A percentile compares a stretch with the other conserved stretches of the same genome.
phyloP scores from a whole-genome alignment of 1,284 basidiomycete genomes.

The Ceratobasidium sp. region DNA sequence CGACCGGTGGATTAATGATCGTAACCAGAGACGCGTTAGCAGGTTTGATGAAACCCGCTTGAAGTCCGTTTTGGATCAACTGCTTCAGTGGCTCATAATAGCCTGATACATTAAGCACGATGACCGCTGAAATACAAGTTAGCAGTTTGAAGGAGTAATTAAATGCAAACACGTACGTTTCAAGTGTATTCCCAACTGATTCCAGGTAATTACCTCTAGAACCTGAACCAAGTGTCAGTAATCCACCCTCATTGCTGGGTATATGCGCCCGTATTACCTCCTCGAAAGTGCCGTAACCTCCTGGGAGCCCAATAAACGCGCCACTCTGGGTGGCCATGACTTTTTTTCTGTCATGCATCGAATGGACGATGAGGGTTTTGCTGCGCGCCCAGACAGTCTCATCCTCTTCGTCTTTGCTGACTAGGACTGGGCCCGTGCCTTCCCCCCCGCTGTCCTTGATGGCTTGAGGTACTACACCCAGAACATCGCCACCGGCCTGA shows the following conservation, averaged over 20 bases:
- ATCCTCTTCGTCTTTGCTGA: background rate
- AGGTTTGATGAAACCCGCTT: constrained; percentile 76
- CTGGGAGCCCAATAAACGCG: constrained; percentile 87
- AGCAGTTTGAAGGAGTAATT: background rate
- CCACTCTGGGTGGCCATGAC: constrained; percentile 81
- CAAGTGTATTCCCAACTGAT: constrained; percentile 85
- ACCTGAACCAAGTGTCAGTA: constrained; percentile 55
- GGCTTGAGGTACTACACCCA: constrained; percentile 82
- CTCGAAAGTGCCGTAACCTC: constrained; percentile 92
- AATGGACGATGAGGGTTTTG: constrained; percentile 70
- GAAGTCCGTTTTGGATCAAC: constrained; percentile 69
- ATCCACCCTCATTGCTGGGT: background rate
- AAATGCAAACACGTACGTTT: constrained; percentile 64
- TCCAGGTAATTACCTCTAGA: constrained; percentile 91
- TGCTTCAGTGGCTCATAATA: constrained; percentile 82
- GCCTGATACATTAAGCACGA: constrained; percentile 80
- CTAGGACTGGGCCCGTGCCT: constrained; percentile 36
- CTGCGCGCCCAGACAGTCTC: constrained; percentile 43
- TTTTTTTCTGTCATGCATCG: constrained; percentile 92
- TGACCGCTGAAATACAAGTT: constrained; percentile 60
- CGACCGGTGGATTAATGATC: constrained; percentile 74
- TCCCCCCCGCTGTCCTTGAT: constrained; percentile 58
- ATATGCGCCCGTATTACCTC: constrained; percentile 61
- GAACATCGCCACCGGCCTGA: constrained; percentile 72
- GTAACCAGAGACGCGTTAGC: constrained; percentile 65